Evolutionary conservation across 179 eudicot species (phyloP).

Genomic region (Amaranthus tricolor): DNA sequence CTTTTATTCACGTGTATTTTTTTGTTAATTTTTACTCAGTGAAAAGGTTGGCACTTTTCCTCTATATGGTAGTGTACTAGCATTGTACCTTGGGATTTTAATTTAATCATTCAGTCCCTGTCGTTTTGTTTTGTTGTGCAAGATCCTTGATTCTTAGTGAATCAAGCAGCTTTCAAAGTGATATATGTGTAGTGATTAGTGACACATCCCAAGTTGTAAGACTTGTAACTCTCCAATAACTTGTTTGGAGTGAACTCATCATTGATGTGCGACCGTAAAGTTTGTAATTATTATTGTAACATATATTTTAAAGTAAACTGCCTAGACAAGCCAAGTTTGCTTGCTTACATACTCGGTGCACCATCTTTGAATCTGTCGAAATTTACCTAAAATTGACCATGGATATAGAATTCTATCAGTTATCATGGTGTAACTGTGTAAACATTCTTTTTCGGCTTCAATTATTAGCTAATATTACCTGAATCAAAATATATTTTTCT

Average conservation of each 20-base stretch:
- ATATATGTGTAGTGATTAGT: neutral
- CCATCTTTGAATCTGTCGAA: neutral
- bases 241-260: neutral
- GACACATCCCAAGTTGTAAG: no score
- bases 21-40: neutral
- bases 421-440: neutral
- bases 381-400: neutral
- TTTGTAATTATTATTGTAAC: neutral
- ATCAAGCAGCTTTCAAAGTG: neutral
- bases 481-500: slow-evolving; percentile 4
- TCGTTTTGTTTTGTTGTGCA: neutral
- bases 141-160: neutral
- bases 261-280: neutral
- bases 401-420: neutral
- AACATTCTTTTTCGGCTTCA: neutral
- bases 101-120: neutral
- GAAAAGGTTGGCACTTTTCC: neutral
- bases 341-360: neutral
- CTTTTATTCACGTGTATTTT: neutral
- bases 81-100: neutral
- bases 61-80: neutral
- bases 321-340: neutral
- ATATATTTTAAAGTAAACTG: neutral
- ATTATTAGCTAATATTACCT: neutral
- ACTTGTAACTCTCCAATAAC: neutral